Conservation (phyloP, 2,329 filamentous ascomycete species). For the Aureobasidium sp. region DNA sequence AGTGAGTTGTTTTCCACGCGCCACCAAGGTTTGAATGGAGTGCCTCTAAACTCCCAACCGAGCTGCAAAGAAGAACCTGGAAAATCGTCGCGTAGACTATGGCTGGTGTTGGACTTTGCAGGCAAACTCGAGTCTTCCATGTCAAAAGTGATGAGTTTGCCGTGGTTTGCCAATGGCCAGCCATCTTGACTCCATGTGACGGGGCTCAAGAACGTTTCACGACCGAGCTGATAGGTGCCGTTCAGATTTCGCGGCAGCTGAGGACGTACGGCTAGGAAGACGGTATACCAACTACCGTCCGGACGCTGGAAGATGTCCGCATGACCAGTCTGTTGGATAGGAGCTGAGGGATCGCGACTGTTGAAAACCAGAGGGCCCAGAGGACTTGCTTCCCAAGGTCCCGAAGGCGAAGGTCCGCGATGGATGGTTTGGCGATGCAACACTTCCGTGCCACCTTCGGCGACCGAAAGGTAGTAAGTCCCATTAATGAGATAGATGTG, state of each 20-base stretch:
- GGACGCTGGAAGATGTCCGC: constrained; percentile 1
- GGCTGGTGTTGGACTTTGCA: neutral
- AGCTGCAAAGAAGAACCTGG: neutral
- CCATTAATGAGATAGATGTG: neutral
- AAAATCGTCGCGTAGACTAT: neutral
- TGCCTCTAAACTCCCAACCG: constrained; percentile 5
- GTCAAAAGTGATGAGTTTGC: neutral
- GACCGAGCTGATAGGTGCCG: constrained; percentile 1
- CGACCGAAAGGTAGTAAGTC: neutral
- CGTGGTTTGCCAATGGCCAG: constrained; percentile 5
- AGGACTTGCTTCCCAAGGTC: constrained; percentile 10
- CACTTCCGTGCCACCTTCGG: constrained; percentile 7
- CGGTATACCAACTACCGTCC: constrained; percentile 5
- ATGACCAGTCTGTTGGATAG: constrained; percentile 5
- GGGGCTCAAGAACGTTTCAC: neutral
- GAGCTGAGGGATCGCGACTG: constrained; percentile 6
- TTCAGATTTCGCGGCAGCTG: constrained; percentile 1
- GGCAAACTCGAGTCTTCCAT: neutral
- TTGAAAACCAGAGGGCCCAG: constrained; percentile 1
- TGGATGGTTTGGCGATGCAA: neutral
- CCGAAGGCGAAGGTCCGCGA: constrained; percentile 3
- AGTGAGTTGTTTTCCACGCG: neutral
- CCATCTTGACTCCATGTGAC: constrained; percentile 3
- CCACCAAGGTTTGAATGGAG: constrained; percentile 5
- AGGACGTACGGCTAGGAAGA: neutral